A percentile compares a stretch with the other conserved stretches of the same genome.
These are phyloP conservation scores for Nymphaea colorata DNA, from an alignment of 164 flowering plant genomes.

Conservation along the genomic window DNA sequence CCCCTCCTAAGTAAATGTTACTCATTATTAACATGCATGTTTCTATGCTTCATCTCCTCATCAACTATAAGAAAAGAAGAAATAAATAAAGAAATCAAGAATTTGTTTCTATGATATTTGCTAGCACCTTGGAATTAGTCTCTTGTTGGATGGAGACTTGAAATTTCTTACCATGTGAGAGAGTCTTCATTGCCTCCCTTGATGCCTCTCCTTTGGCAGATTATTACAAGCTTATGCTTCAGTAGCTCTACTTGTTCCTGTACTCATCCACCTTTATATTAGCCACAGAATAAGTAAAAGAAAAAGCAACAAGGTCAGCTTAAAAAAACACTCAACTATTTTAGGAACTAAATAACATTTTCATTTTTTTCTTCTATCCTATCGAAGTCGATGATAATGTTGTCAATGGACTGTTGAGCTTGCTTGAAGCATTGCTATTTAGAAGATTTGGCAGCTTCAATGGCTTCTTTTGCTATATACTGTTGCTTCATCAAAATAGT, in stretches of 20 bases:
- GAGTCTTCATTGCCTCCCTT: slow-evolving; percentile 77
- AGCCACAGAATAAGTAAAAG: not conserved
- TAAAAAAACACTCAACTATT: not conserved
- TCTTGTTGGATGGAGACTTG: slow-evolving; percentile 84
- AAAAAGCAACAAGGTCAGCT: not conserved
- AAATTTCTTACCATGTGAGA: slow-evolving; percentile 87
- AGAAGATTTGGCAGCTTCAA: slow-evolving; percentile 77
- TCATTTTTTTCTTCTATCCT: slow-evolving; percentile 30
- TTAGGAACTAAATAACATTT: not conserved
- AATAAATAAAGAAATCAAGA: too few species aligned
- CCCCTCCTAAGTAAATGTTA: too few species aligned
- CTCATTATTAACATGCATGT: not conserved
- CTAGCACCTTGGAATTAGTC: slow-evolving; percentile 68
- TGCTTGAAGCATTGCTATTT: slow-evolving; percentile 75
- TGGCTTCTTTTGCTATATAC: slow-evolving; percentile 78
- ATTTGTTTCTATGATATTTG: slow-evolving; percentile 8
- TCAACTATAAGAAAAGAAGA: not conserved
- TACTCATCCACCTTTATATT: slow-evolving; percentile 70
- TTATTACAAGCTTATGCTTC: slow-evolving; percentile 65
- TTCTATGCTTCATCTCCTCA: not conserved
- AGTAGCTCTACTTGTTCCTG: slow-evolving; percentile 73
- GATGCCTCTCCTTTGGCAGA: slow-evolving; percentile 67
- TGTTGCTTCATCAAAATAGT: slow-evolving; percentile 89
- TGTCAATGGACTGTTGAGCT: slow-evolving; percentile 80
- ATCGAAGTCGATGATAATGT: slow-evolving; percentile 75